Evolutionary conservation across 225 moss, liverwort and hornwort genomes (phyloP).

Genomic region (Polytrichum commune): DNA sequence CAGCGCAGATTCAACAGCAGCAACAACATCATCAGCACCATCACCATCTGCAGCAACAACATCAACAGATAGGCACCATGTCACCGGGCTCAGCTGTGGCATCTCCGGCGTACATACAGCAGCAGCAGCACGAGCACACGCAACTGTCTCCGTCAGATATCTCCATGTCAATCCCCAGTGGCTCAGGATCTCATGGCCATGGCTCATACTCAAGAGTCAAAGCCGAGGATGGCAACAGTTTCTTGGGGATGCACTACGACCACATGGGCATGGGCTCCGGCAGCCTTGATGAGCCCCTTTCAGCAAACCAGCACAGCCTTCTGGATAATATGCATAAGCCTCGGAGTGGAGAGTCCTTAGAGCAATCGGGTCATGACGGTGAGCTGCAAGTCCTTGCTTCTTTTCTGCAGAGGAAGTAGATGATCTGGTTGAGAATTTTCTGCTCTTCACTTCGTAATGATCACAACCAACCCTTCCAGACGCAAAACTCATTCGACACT

Average conservation of each 20-base stretch:
- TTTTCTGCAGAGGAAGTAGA: slow-evolving; percentile 51
- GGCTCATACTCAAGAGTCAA: slow-evolving; percentile 50
- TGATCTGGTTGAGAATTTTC: slow-evolving; percentile 1
- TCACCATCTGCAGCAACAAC: slow-evolving; percentile 37
- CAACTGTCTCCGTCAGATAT: slow-evolving; percentile 52
- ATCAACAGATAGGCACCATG: slow-evolving; percentile 49
- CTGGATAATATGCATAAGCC: slow-evolving; percentile 41
- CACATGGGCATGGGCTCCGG: slow-evolving; percentile 54
- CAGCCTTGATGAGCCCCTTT: slow-evolving; percentile 32
- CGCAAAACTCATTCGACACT: neutral
- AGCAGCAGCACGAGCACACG: slow-evolving; percentile 33
- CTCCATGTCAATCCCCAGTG: slow-evolving; percentile 60
- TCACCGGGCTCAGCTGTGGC: slow-evolving; percentile 46
- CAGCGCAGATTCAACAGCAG: slow-evolving; percentile 50
- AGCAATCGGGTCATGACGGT: slow-evolving; percentile 45
- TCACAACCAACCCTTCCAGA: neutral
- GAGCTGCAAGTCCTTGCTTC: slow-evolving; percentile 55
- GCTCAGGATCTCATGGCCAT: slow-evolving; percentile 33
- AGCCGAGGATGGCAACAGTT: slow-evolving; percentile 51
- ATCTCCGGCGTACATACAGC: slow-evolving; percentile 57
- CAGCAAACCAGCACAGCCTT: slow-evolving; percentile 33
- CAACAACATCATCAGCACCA: slow-evolving; percentile 31
- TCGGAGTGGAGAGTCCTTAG: slow-evolving; percentile 30
- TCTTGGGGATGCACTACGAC: slow-evolving; percentile 44
- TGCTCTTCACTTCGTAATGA: slow-evolving; percentile 6